Conservation (phyloP, 257 asterid species). For the Nemophila menziesii region DNA sequence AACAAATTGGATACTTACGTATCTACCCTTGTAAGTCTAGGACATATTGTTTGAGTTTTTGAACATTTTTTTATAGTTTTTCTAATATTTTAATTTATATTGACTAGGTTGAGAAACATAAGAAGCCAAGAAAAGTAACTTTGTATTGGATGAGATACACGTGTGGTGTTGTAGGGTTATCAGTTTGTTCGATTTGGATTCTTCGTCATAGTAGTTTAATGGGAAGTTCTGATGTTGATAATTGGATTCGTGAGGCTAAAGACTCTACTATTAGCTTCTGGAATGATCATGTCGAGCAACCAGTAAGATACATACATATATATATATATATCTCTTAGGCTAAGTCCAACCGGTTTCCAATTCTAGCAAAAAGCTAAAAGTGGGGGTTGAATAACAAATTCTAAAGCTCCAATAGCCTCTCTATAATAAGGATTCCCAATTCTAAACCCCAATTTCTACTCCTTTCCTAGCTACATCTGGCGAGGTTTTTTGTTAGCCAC, state of each 20-base stretch:
- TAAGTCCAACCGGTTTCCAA: no score
- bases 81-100: slow-evolving; percentile 6
- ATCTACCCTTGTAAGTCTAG: slow-evolving; percentile 47
- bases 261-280: slow-evolving; percentile 73
- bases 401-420: no score
- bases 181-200: slow-evolving; percentile 80
- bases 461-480: no score
- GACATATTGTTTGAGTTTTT: neutral
- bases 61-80: neutral
- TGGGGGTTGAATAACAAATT: no score
- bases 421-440: no score
- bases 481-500: no score
- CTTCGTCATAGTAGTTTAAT: slow-evolving; percentile 88
- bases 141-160: slow-evolving; percentile 80
- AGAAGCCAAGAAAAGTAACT: slow-evolving; percentile 67
- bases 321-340: no score
- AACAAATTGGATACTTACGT: slow-evolving; percentile 66
- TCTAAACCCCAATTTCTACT: no score
- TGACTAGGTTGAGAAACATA: slow-evolving; percentile 69
- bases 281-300: slow-evolving; percentile 97
- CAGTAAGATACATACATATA: no score
- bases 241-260: slow-evolving; percentile 83
- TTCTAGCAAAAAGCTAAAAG: no score
- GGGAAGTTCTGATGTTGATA: slow-evolving; percentile 98
- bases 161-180: slow-evolving; percentile 67